Evolutionary conservation across 1,139 yeast genomes (phyloP), one percentile per base, ranked within the genome.

Genomic region (Pichia sp.): DNA sequence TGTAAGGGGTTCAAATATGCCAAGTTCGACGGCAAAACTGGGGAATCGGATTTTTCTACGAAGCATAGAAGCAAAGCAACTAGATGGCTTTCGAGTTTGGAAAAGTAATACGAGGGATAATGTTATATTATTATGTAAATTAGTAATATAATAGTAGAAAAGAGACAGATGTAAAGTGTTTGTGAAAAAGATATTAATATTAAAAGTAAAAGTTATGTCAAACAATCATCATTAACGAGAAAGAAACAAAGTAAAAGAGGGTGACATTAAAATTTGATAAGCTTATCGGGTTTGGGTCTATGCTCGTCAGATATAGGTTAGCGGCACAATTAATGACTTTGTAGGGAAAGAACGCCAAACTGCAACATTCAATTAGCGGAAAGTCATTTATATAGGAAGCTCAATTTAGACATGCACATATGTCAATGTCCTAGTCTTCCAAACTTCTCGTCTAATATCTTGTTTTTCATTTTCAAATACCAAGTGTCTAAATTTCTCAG

Each of bases 1-100:
- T 81, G 86, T 58, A 68, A 74, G 1, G 74, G 77, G 1, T 76
- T 78, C 53, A 70, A 74, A 57, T 79, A 77, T 75, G 84, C 83
- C 0, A 71, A 77, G 53, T 78, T 80, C 56, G 65, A 70, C 29
- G 57, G 56, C 4, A 63, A 68, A 3, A 65, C 70, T 42, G 54
- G 56, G 13, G 13, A 13, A 11, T 43, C 36, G 42, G 34, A 47
- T 11, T 5, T 53, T n/a, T 6, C 32, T n/a, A 36, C 54, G 8
- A 16, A 29, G 2, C 23, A 46, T 11, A 45, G 48, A 29, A 29
- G 13, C 3, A 15, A 45, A 44, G 45, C 55, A 1, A 54, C 56
- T 2, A 7, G 57, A 42, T 56, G 57, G 57, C 30, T 54, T 10
- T 42, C 43, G 16, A 29, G 40, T 15, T 44, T 26, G 2, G 58